Evolutionary conservation across 1,284 basidiomycete genomes (phyloP).

Genomic region (Ganoderma lucidum): DNA sequence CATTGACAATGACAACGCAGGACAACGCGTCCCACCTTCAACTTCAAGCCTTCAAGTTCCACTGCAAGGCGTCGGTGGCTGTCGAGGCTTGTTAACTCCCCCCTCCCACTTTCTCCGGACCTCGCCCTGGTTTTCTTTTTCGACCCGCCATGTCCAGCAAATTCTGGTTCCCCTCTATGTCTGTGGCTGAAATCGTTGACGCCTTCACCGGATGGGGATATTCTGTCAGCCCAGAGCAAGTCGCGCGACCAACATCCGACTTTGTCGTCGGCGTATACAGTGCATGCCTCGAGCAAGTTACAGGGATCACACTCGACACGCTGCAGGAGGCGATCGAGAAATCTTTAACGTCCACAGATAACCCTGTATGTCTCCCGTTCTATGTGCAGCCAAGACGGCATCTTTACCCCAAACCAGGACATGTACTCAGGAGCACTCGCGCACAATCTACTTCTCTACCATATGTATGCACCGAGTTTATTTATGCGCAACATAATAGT

Average conservation of each 20-base stretch:
- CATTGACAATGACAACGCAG: too few species aligned
- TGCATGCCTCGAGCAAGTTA: conserved; percentile 76
- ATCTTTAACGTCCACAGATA: conserved; percentile 58
- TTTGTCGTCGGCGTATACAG: conserved; percentile 75
- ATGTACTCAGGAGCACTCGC: conserved; percentile 39
- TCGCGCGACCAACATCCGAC: conserved; percentile 72
- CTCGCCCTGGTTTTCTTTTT: not conserved
- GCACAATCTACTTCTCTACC: conserved; percentile 41
- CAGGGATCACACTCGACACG: conserved; percentile 64
- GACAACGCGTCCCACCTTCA: conserved; percentile 15
- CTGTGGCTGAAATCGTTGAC: conserved; percentile 64
- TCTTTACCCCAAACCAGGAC: conserved; percentile 33
- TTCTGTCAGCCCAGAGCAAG: conserved; percentile 71
- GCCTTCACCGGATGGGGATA: conserved; percentile 73
- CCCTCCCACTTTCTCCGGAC: conserved; percentile 1
- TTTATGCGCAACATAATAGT: not conserved
- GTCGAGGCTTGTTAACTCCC: not conserved
- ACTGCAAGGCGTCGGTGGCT: not conserved
- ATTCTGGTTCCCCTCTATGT: conserved; percentile 73
- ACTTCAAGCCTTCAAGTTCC: not conserved
- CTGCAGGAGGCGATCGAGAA: conserved; percentile 68
- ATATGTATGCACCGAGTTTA: conserved; percentile 33
- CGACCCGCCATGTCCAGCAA: conserved; percentile 36
- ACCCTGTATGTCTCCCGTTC: conserved; percentile 42
- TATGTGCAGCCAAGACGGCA: not conserved